These are phyloP conservation scores for Mycosphaerella arachidis DNA, from an alignment of 2,329 filamentous ascomycete species.

Conservation along the genomic window DNA sequence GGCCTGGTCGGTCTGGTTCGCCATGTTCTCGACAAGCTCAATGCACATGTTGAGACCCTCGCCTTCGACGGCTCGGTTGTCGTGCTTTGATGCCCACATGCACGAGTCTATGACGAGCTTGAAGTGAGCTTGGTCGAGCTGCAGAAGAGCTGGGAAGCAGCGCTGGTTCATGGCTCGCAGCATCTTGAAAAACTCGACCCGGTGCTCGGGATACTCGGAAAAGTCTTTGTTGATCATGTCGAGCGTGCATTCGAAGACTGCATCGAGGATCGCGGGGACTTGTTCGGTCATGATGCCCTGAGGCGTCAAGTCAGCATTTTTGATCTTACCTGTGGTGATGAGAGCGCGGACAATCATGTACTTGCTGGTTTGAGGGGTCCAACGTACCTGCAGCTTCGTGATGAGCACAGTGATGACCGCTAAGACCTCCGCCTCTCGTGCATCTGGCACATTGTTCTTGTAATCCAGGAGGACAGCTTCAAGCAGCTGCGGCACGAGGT, in stretches of 20 bases:
- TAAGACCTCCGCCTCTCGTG: slow-evolving; percentile 90
- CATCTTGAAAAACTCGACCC: slow-evolving; percentile 99
- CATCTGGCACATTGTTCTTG: slow-evolving; percentile 92
- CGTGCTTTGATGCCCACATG: slow-evolving; percentile 99
- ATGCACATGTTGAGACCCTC: slow-evolving; percentile 97
- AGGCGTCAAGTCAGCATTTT: slow-evolving; percentile 26
- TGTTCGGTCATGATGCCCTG: slow-evolving; percentile 96
- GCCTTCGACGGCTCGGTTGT: slow-evolving; percentile 95
- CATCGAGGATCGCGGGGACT: slow-evolving; percentile 95
- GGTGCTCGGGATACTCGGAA: slow-evolving; percentile 96
- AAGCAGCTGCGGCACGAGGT: slow-evolving; percentile 91
- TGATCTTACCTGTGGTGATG: slow-evolving; percentile 15
- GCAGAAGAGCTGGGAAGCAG: slow-evolving; percentile 91
- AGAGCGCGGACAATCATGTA: slow-evolving; percentile 41
- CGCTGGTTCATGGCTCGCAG: slow-evolving; percentile 93
- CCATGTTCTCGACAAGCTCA: slow-evolving; percentile 95
- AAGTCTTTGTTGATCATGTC: slow-evolving; percentile 99
- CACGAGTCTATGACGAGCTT: slow-evolving; percentile 99
- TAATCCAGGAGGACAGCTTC: slow-evolving; percentile 95
- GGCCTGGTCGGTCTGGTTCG: slow-evolving; percentile 71
- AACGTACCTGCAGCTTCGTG: slow-evolving; percentile 87
- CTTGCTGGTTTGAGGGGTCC: slow-evolving; percentile 50
- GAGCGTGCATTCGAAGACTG: slow-evolving; percentile 95
- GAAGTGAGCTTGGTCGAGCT: slow-evolving; percentile 93
- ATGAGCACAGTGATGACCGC: slow-evolving; percentile 98